These are phyloP conservation scores for Penicillium freii DNA, from an alignment of 2,329 filamentous ascomycete species.

Conservation along the genomic window DNA sequence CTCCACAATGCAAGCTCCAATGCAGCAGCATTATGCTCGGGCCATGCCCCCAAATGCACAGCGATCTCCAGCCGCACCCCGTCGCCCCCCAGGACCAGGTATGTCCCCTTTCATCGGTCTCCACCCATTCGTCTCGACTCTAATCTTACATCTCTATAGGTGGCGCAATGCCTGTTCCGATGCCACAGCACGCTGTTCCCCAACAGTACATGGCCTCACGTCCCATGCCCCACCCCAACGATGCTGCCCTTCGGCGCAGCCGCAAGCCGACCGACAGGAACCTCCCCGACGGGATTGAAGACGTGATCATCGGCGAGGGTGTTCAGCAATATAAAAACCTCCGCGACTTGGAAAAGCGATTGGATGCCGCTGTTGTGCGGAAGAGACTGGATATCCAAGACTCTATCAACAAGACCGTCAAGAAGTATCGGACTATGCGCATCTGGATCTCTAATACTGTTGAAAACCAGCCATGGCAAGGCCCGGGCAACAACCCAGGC, in stretches of 20 bases:
- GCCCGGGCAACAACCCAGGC: constrained; percentile 33
- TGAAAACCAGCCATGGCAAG: constrained; percentile 91
- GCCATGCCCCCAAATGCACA: constrained; percentile 41
- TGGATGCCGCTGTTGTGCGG: constrained; percentile 91
- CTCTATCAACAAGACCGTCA: constrained; percentile 69
- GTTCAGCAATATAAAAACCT: constrained; percentile 79
- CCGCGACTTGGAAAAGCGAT: constrained; percentile 78
- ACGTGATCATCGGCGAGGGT: constrained; percentile 76
- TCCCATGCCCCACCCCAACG: constrained; percentile 38
- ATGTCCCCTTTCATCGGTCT: constrained; percentile 24
- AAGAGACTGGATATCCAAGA: constrained; percentile 91
- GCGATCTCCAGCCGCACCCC: constrained; percentile 44
- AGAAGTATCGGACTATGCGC: constrained; percentile 79
- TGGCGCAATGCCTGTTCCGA: constrained; percentile 37
- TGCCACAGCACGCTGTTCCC: constrained; percentile 39
- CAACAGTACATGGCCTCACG: constrained; percentile 40
- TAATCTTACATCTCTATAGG: constrained; percentile 16
- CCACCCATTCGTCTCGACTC: constrained; percentile 1
- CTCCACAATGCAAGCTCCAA: constrained; percentile 39
- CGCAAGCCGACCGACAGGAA: constrained; percentile 93
- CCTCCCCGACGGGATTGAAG: constrained; percentile 84
- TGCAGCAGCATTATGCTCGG: constrained; percentile 45
- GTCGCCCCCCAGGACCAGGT: constrained; percentile 43
- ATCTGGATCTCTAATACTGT: constrained; percentile 95
- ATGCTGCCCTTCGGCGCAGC: constrained; percentile 70